Conservation (phyloP, 2,329 filamentous ascomycete species). For the Claviceps quebecensis region DNA sequence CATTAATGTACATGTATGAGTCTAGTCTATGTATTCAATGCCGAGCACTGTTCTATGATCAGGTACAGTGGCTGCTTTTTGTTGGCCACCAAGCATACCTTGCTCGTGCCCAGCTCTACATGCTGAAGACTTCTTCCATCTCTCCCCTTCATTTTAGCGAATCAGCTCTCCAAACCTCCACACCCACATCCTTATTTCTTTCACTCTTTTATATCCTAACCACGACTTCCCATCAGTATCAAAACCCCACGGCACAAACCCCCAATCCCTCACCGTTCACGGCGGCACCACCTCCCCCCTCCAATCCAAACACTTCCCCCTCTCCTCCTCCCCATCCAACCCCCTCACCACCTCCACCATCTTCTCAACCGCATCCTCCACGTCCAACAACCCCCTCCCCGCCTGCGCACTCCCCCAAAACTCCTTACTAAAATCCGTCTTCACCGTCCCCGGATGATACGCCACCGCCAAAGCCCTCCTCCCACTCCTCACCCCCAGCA, state of each 20-base stretch:
- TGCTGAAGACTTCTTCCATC: too few relatives aligned
- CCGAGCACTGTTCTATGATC: too few relatives aligned
- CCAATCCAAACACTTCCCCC: constrained; percentile 58
- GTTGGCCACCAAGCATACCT: too few relatives aligned
- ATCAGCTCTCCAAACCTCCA: too few relatives aligned
- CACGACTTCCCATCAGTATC: too few relatives aligned
- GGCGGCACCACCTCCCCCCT: constrained; percentile 48
- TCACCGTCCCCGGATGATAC: constrained; percentile 71
- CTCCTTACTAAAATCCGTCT: constrained; percentile 55
- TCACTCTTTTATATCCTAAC: background rate
- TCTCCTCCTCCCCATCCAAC: constrained; percentile 29
- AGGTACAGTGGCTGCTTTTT: too few relatives aligned
- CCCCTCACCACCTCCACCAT: constrained; percentile 45
- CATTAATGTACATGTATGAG: too few relatives aligned
- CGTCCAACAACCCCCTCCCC: constrained; percentile 48
- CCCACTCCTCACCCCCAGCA: constrained; percentile 41
- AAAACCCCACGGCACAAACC: background rate
- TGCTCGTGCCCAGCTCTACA: too few relatives aligned
- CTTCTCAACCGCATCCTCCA: constrained; percentile 51
- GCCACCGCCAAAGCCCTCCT: constrained; percentile 52
- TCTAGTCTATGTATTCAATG: too few relatives aligned
- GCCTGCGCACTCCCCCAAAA: constrained; percentile 55
- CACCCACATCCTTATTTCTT: background rate
- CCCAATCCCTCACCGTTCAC: constrained; percentile 34
- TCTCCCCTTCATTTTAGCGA: too few relatives aligned